Evolutionary conservation across 2,329 filamentous ascomycete species (phyloP), one percentile per base, ranked within the genome.

Genomic region (Aspergillus fumigatiaffinis): DNA sequence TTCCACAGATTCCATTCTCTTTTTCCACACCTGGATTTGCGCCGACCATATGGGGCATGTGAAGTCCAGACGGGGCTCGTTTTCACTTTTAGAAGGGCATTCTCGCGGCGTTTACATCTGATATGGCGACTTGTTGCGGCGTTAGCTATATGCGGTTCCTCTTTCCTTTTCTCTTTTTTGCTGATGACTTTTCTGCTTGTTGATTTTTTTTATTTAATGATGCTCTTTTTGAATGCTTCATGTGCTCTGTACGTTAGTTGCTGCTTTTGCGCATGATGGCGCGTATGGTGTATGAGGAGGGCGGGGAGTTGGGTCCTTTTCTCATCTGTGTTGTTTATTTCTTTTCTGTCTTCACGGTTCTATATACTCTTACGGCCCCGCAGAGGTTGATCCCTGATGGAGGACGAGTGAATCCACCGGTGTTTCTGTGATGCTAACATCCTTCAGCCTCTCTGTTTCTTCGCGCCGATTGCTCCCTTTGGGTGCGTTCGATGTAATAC

Each of bases 401-500:
- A 47, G 38, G 38, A n/a, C 26, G 26, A 35, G 26, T 26, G 49
- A 21, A n/a, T 23, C n/a, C 25, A 21, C 25, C 32, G 26, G 20
- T 20, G 28, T 51, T 51, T 10, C 25, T 21, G 32, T 52, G 56
- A 54, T 60, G 41, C 25, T 58, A 17, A 17, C 32, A 38, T 38
- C 17, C 14, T 38, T 38, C 32, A 7, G 32, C 32, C 32, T 38
- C 32, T 35, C 32, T 38, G 32, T 17, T 35, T 38, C 32, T 38
- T 38, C 32, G 32, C 32, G 32, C 32, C 14, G 14, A 38, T 58
- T 53, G 48, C 50, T 52, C 28, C 32, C 42, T 58, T 59, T 60
- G 57, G 59, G 54, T 52, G 55, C 51, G 50, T 54, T 53, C 50
- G 47, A 48, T 71, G 68, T 71, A 70, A 63, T 66, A 69, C 63